Percentiles rank a stretch among this genome's conserved stretches.
Evolutionary conservation across 2,329 filamentous ascomycete genomes (phyloP).

Genomic region (Fusarium buharicum): DNA sequence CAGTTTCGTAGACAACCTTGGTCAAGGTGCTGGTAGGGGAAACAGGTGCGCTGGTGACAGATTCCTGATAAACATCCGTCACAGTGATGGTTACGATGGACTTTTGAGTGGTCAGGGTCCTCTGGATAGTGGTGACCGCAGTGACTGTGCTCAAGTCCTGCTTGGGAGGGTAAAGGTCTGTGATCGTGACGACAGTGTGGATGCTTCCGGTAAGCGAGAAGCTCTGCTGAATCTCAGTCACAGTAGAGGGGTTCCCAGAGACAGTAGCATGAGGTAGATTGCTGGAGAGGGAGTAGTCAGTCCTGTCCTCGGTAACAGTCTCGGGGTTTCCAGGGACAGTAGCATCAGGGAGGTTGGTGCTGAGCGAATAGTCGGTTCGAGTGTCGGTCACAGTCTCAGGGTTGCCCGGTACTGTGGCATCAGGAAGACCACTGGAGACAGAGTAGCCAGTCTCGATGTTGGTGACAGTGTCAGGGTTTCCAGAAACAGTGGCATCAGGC

Average conservation of each 20-base stretch:
- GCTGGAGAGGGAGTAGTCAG: constrained; percentile 43
- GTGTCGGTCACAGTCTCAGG: constrained; percentile 45
- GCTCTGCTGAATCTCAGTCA: constrained; percentile 42
- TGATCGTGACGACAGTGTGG: constrained; percentile 46
- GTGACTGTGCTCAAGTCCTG: constrained; percentile 43
- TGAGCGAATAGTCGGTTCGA: constrained; percentile 41
- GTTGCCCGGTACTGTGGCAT: constrained; percentile 42
- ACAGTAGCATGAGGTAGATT: constrained; percentile 49
- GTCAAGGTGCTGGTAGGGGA: constrained; percentile 47
- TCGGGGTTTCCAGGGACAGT: constrained; percentile 42
- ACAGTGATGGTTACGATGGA: constrained; percentile 43
- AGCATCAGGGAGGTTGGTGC: constrained; percentile 33
- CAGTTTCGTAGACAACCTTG: constrained; percentile 48
- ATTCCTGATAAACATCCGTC: constrained; percentile 25
- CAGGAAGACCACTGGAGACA: constrained; percentile 36
- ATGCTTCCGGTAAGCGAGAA: constrained; percentile 33
- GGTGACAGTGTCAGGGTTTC: constrained; percentile 48
- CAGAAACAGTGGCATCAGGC: constrained; percentile 50
- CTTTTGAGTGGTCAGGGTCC: constrained; percentile 41
- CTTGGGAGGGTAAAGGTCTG: constrained; percentile 45
- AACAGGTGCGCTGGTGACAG: constrained; percentile 26
- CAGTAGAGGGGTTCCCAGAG: constrained; percentile 47
- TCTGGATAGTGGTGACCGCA: constrained; percentile 41
- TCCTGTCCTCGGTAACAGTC: constrained; percentile 47
- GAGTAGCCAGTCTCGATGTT: constrained; percentile 35